phyloP scores from a whole-genome alignment of 2,329 filamentous ascomycete species.

The Talaromyces marneffei region DNA sequence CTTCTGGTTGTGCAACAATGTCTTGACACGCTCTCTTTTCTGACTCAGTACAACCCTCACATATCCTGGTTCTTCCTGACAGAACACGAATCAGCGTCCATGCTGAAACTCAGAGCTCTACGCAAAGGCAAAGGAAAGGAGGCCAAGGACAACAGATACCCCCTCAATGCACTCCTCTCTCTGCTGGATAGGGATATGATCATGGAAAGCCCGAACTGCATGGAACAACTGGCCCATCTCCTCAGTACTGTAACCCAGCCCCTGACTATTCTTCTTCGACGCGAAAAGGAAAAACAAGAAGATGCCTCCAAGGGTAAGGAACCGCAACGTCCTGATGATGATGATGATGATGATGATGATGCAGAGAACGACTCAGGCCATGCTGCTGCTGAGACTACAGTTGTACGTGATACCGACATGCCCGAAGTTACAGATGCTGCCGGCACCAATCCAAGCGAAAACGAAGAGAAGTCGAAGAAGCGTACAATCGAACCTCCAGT shows the following conservation, averaged over 20 bases:
- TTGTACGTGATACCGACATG: slow-evolving; percentile 34
- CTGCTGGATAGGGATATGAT: slow-evolving; percentile 90
- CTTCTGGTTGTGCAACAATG: slow-evolving; percentile 95
- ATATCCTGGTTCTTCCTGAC: slow-evolving; percentile 89
- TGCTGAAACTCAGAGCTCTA: slow-evolving; percentile 68
- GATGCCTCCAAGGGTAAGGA: slow-evolving; percentile 37
- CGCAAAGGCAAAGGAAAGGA: slow-evolving; percentile 89
- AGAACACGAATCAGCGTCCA: slow-evolving; percentile 76
- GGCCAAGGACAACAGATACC: slow-evolving; percentile 79
- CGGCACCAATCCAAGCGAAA: slow-evolving; percentile 31
- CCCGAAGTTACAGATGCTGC: slow-evolving; percentile 34
- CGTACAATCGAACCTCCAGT: slow-evolving; percentile 69
- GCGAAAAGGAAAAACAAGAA: slow-evolving; percentile 67
- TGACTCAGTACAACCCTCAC: slow-evolving; percentile 78
- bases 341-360: too few relatives aligned
- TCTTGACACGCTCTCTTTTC: slow-evolving; percentile 73
- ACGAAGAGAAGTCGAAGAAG: slow-evolving; percentile 52
- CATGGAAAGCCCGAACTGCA: slow-evolving; percentile 93
- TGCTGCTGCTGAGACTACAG: slow-evolving; percentile 13
- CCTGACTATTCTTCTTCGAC: slow-evolving; percentile 72
- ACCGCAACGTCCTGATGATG: slow-evolving; percentile 26
- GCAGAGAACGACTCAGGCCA: slow-evolving; percentile 23
- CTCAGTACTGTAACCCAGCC: slow-evolving; percentile 85
- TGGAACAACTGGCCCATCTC: slow-evolving; percentile 85
- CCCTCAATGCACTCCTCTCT: slow-evolving; percentile 82